A percentile compares a stretch with the other conserved stretches of the same genome.
Conservation (phyloP, 169 alveolate species). For the Cryptosporidium ubiquitum region DNA sequence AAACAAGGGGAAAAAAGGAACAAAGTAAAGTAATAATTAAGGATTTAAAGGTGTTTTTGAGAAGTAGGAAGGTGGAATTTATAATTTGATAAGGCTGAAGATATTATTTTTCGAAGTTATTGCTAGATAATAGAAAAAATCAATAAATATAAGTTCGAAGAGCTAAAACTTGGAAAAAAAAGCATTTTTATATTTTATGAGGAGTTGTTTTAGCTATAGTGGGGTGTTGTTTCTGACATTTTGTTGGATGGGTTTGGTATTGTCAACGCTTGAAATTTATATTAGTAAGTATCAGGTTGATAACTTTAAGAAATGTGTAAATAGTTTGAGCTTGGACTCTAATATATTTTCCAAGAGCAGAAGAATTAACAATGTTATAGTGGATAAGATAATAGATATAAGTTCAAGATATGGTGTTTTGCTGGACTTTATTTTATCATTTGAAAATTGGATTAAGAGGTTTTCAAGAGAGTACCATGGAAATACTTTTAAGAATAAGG, state of each 20-base stretch:
- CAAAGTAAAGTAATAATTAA: background rate
- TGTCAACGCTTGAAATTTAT: background rate
- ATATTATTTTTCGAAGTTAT: no score
- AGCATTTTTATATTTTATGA: background rate
- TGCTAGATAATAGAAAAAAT: background rate
- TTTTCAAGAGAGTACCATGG: constrained; percentile 9
- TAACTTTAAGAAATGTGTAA: background rate
- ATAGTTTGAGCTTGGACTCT: background rate
- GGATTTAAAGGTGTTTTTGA: no score
- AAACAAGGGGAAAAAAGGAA: background rate
- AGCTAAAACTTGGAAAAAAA: background rate
- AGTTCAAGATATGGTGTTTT: background rate
- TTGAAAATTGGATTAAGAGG: constrained; percentile 3
- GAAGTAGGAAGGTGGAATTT: no score
- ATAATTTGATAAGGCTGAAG: background rate
- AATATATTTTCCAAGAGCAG: background rate
- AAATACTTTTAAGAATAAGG: background rate
- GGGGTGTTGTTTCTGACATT: background rate
- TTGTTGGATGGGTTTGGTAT: background rate
- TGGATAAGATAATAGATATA: background rate
- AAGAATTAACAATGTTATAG: background rate
- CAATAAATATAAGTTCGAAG: background rate
- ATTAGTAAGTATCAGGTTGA: constrained; percentile 8
- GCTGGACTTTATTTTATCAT: constrained; percentile 8
- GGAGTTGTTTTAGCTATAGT: background rate